Evolutionary conservation across 1,139 yeast species (phyloP), one percentile per base, ranked within the genome.

Genomic region (Saccharomyces hybrid): DNA sequence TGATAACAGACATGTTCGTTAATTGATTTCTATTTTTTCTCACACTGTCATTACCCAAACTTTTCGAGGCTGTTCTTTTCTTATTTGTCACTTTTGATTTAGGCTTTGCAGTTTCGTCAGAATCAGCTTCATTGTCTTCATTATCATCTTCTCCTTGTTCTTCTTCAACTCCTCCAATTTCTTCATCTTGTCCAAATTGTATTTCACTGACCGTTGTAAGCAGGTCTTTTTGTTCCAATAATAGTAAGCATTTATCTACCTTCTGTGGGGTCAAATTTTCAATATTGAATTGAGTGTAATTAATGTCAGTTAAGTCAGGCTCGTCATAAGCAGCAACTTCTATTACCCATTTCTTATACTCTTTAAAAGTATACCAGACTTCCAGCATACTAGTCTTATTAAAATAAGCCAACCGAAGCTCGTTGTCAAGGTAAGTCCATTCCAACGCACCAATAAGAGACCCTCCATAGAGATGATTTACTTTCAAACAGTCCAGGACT

Each of bases 341-440:
- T 4, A 61, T 53, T 2, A 68, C 51, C 67, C 65, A 60, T 28
- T 56, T 52, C 3, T 53, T 52, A 48, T 61, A 68, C 52, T 67
- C 71, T 19, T 59, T 54, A 11, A 49, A 47, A 2, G 68, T 57
- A 48, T 64, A 67, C 69, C 71, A 66, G 2, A 59, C 59, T 53
- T 67, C 69, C 14, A 67, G 53, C 53, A 67, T 55, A 26, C 58
- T 58, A 9, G 21, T 44, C 26, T 55, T 53, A 51, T 63, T 62
- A 52, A 67, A 65, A 19, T 55, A 54, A 0, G 61, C 68, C 9
- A 67, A 46, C 27, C 60, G 55, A 2, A 59, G 53, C 14, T 58
- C 56, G 1, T 53, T 57, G 49, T 57, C 62, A 7, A 67, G 50
- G n/a, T 53, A 48, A 2, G 68, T 60, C 64, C 67, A 63, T 47